Evolutionary conservation across 169 alveolate genomes (phyloP).

Genomic region (Toxoplasma gondii): DNA sequence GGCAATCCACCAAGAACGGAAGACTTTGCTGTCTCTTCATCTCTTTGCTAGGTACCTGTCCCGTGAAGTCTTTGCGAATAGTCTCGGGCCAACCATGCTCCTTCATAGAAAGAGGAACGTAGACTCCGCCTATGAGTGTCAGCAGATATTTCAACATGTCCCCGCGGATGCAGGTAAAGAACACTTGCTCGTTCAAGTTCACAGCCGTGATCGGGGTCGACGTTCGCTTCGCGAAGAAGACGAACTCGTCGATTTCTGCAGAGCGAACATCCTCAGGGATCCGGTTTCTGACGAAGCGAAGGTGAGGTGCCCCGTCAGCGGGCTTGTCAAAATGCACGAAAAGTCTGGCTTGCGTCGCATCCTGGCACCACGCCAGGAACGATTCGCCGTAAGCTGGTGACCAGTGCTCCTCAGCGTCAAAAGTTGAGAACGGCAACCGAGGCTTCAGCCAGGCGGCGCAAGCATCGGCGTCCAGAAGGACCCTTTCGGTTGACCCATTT

Average conservation of each 20-base stretch:
- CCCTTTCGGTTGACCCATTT: background rate
- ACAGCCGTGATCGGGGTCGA: slow-evolving; percentile 30
- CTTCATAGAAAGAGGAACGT: slow-evolving; percentile 50
- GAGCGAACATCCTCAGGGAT: slow-evolving; percentile 5
- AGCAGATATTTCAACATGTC: slow-evolving; percentile 58
- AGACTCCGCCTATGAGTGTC: slow-evolving; percentile 59
- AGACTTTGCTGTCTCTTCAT: too few relatives aligned
- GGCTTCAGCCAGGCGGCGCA: slow-evolving; percentile 49
- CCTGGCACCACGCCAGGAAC: slow-evolving; percentile 35
- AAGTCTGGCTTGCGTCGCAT: background rate
- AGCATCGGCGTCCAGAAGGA: slow-evolving; percentile 11
- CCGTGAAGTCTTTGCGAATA: slow-evolving; percentile 90
- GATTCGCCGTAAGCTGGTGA: background rate
- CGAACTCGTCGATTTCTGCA: slow-evolving; percentile 66
- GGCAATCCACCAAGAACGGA: too few relatives aligned
- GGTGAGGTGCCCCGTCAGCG: background rate
- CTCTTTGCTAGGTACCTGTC: slow-evolving; percentile 69
- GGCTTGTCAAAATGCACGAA: slow-evolving; percentile 18
- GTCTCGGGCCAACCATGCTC: slow-evolving; percentile 92
- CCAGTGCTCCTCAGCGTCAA: slow-evolving; percentile 33
- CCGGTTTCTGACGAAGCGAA: background rate
- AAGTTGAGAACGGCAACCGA: slow-evolving; percentile 44
- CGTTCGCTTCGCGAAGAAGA: slow-evolving; percentile 65
- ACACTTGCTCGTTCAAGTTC: slow-evolving; percentile 49
- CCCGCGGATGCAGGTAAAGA: slow-evolving; percentile 18